Conservation (phyloP, 1,284 basidiomycete genomes). For the Rhodotorula sp. region DNA sequence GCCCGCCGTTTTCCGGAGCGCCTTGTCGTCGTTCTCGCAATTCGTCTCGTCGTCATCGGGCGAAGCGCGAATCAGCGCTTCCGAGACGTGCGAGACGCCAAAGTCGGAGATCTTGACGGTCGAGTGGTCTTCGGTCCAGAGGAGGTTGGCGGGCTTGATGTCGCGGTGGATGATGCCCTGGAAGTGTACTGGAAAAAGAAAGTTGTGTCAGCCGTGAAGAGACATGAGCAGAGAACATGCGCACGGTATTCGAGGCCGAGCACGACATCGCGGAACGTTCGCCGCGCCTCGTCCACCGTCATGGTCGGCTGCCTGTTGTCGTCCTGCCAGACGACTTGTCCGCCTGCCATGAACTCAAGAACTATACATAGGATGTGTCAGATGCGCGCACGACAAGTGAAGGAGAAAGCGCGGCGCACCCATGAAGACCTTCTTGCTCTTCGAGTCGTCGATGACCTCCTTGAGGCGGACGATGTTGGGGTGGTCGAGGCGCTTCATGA, state of each 20-base stretch:
- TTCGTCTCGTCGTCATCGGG: constrained; percentile 54
- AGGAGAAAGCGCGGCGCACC: constrained; percentile 57
- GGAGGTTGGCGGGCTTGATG: constrained; percentile 96
- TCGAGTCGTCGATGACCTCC: constrained; percentile 93
- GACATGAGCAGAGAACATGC: constrained; percentile 46
- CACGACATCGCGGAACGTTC: constrained; percentile 87
- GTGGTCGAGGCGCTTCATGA: constrained; percentile 94
- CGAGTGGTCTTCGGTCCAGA: constrained; percentile 74
- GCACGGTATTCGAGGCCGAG: constrained; percentile 88
- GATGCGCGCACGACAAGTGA: constrained; percentile 29
- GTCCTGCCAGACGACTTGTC: constrained; percentile 88
- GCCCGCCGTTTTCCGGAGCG: constrained; percentile 89
- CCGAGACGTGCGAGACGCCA: constrained; percentile 93
- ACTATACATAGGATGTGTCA: constrained; percentile 57
- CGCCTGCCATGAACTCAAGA: constrained; percentile 93
- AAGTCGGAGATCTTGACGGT: constrained; percentile 97
- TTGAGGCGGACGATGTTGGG: constrained; percentile 86
- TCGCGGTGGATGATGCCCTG: constrained; percentile 99
- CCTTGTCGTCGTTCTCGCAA: constrained; percentile 73
- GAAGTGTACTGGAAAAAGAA: constrained; percentile 69
- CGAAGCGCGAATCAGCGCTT: constrained; percentile 69
- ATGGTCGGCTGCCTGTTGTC: constrained; percentile 67
- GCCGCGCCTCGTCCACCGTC: constrained; percentile 75
- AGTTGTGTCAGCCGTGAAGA: constrained; percentile 20
- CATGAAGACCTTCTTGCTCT: constrained; percentile 89